Percentiles rank a stretch among this genome's conserved stretches.
Evolutionary conservation across 495 filamentous ascomycete species (phyloP).

Genomic region (Aspergillus asperescens): DNA sequence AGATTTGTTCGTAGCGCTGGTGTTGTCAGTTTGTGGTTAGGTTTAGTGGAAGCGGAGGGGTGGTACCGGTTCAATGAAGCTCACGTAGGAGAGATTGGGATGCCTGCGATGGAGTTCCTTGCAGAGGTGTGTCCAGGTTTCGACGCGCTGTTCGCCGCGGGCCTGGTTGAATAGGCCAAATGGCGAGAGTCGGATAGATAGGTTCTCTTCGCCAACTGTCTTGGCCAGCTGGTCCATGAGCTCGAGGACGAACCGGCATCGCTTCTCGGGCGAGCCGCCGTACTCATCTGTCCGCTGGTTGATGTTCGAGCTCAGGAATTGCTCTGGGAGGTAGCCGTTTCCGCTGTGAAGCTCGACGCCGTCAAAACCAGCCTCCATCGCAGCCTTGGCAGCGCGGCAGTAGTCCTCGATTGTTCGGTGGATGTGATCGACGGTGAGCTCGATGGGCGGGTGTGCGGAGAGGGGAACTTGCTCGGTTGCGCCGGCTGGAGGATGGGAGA

Average conservation of each 20-base stretch:
- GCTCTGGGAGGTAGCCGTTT: slow-evolving; percentile 48
- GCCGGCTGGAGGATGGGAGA: slow-evolving; percentile 32
- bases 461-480: slow-evolving; percentile 36
- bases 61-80: slow-evolving; percentile 47
- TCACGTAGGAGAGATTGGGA: slow-evolving; percentile 45
- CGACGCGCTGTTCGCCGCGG: slow-evolving; percentile 43
- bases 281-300: slow-evolving; percentile 47
- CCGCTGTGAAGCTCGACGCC: slow-evolving; percentile 48
- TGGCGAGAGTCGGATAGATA: slow-evolving; percentile 31
- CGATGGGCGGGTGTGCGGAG: slow-evolving; percentile 41
- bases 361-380: slow-evolving; percentile 36
- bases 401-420: slow-evolving; percentile 23
- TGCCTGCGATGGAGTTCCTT: slow-evolving; percentile 42
- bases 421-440: slow-evolving; percentile 42
- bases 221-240: slow-evolving; percentile 30
- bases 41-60: background rate
- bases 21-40: background rate
- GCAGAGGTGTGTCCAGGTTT: slow-evolving; percentile 48
- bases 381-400: slow-evolving; percentile 28
- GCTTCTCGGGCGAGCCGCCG: slow-evolving; percentile 46
- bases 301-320: slow-evolving; percentile 42
- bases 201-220: slow-evolving; percentile 25
- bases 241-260: slow-evolving; percentile 39
- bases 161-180: slow-evolving; percentile 49
- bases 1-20: slow-evolving; percentile 48